Conservation (phyloP, 108 stramenopile genomes). For the Chaetoceros muelleri region DNA sequence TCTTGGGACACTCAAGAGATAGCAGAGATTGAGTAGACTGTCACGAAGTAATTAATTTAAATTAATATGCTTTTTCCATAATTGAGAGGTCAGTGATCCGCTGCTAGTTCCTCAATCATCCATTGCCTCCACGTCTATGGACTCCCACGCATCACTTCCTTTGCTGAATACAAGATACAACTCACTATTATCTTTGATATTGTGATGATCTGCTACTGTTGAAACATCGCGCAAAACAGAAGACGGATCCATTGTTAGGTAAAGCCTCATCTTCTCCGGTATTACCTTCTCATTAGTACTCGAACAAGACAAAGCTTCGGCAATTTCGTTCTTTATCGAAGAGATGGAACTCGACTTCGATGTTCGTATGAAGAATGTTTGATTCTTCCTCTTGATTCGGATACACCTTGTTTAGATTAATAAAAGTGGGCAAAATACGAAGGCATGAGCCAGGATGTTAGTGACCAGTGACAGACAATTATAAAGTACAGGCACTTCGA, state of each 20-base stretch:
- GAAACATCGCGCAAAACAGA: background rate
- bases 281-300: background rate
- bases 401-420: background rate
- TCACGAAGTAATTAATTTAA: too few species aligned
- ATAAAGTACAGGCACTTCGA: too few species aligned
- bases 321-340: background rate
- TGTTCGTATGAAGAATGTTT: background rate
- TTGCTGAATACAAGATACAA: background rate
- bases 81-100: too few species aligned
- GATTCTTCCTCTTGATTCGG: background rate
- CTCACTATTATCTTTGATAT: background rate
- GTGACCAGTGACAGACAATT: too few species aligned
- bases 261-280: background rate
- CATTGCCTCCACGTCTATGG: background rate
- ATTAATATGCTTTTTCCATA: too few species aligned
- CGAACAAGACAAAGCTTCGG: background rate
- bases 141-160: background rate
- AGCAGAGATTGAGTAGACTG: too few species aligned
- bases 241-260: background rate
- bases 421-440: background rate
- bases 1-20: too few species aligned
- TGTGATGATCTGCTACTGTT: background rate
- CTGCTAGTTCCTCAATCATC: background rate
- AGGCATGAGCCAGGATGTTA: too few species aligned
- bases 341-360: background rate